Conservation (phyloP, 176 grass and related monocot genomes). For the Bromus sterilis region DNA sequence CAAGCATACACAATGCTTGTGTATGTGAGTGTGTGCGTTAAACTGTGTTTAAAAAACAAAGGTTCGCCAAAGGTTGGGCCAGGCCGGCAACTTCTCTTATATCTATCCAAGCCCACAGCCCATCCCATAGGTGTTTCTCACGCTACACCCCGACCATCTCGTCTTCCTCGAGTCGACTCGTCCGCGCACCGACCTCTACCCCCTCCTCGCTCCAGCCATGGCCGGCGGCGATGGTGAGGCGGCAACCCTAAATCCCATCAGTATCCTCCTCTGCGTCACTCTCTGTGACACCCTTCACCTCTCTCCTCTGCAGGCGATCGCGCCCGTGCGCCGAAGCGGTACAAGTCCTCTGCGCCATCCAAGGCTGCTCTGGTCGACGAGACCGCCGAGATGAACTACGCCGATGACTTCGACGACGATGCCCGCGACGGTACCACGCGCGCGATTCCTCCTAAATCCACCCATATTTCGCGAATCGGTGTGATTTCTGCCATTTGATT, state of each 20-base stretch:
- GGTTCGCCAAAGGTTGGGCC: not conserved
- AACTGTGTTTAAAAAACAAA: no score
- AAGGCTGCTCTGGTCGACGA: slow-evolving; percentile 48
- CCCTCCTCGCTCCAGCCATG: slow-evolving; percentile 27
- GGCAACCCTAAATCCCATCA: not conserved
- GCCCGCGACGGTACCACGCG: slow-evolving; percentile 50
- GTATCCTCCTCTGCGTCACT: not conserved
- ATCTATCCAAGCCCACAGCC: not conserved
- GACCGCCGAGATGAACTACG: slow-evolving; percentile 68
- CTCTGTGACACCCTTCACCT: not conserved
- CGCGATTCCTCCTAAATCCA: not conserved
- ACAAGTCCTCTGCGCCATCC: slow-evolving; percentile 48
- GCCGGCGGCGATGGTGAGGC: slow-evolving; percentile 53
- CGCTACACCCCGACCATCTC: not conserved
- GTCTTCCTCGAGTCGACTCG: not conserved
- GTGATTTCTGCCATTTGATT: not conserved
- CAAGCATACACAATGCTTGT: no score
- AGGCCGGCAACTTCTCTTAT: not conserved
- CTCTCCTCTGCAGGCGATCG: slow-evolving; percentile 49
- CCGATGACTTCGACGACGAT: slow-evolving; percentile 73
- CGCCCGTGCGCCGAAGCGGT: slow-evolving; percentile 50
- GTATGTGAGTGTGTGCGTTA: no score
- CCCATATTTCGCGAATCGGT: not conserved
- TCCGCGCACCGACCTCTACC: slow-evolving; percentile 1
- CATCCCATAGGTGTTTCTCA: not conserved